Evolutionary conservation across 192 early-diverging fungal genomes (phyloP), one percentile per base, ranked within the genome.

Genomic region (Funneliformis geosporum): DNA sequence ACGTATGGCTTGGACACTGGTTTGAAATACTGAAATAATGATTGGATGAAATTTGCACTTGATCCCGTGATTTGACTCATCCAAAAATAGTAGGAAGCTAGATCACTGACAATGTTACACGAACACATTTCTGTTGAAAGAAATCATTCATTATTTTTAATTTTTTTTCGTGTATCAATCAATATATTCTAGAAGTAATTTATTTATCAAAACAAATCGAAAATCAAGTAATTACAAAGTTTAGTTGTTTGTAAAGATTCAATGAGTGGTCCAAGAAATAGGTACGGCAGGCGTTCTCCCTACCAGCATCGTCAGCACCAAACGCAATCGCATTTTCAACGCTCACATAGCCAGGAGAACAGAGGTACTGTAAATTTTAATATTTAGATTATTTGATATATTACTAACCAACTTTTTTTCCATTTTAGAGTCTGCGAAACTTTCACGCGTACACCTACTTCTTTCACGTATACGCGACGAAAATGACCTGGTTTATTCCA

Each of bases 391-490:
- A 67, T 28, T 42, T 59, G 11, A 10, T 73, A 55, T 23, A 38
- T 47, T 14, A 23, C 9, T 59, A 28, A 25, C 2, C 7, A 7
- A 44, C 5, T 0, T 44, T 71, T 5, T 12, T 27, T 59, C 60
- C 40, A 28, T 2, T 47, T 28, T 61, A 77, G 77, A 67, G 0
- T 66, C 64, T 59, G 23, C 33, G 18, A 79, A 79, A 14, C 5
- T 79, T 50, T 79, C 77, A 10, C 77, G 77, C 0, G 21, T 79
- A 46, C 14, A 79, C 12, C n/a, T 5, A n/a, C 23, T 70, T 18
- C 38, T 79, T 50, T 79, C 77, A 23, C 65, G 77, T 21, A 68
- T 79, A 50, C 11, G 44, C 18, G 77, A 79, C 16, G 77, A 79
- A 28, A 79, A 7, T 55, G 77, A 79, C 5, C 14, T 62, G 33